Evolutionary conservation across 495 filamentous ascomycete species (phyloP).

Genomic region (Tirmania nivea): DNA sequence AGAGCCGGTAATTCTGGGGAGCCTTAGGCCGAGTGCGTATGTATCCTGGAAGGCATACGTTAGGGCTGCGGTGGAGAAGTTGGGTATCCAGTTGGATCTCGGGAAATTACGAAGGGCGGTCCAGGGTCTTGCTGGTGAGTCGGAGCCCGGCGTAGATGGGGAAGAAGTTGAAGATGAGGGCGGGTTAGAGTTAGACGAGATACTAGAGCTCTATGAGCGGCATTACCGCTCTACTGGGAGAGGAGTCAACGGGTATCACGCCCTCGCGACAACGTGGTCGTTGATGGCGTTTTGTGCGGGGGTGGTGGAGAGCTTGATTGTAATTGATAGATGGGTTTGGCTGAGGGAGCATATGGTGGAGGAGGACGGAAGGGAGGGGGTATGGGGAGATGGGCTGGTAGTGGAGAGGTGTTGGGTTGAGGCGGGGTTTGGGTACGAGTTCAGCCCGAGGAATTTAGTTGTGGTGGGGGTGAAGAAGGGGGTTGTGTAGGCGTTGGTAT

Average conservation of each 20-base stretch:
- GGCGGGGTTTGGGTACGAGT: constrained; percentile 69
- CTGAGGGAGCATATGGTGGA: constrained; percentile 47
- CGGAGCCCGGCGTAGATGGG: constrained; percentile 50
- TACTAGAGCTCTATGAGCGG: no score
- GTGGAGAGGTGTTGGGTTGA: constrained; percentile 72
- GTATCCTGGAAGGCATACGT: constrained; percentile 55
- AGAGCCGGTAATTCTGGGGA: constrained; percentile 56
- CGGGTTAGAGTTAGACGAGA: constrained; percentile 32
- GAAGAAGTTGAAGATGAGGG: constrained; percentile 28
- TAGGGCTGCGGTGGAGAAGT: constrained; percentile 53
- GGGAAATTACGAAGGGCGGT: not conserved
- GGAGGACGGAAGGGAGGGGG: constrained; percentile 7
- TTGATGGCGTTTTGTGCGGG: constrained; percentile 87
- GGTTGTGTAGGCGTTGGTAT: no score
- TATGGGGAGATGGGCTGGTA: constrained; percentile 6
- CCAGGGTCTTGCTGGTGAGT: constrained; percentile 5
- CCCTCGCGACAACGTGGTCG: constrained; percentile 44
- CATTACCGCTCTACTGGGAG: no score
- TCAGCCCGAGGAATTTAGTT: constrained; percentile 73
- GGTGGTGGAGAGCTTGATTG: constrained; percentile 72
- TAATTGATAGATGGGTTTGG: constrained; percentile 80
- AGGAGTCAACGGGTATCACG: not conserved
- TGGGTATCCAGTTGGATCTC: constrained; percentile 33
- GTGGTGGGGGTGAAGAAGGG: constrained; percentile 58
- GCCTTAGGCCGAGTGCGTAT: constrained; percentile 61